phyloP scores from a whole-genome alignment of 179 eudicot genomes.

The Pouteria campechiana region DNA sequence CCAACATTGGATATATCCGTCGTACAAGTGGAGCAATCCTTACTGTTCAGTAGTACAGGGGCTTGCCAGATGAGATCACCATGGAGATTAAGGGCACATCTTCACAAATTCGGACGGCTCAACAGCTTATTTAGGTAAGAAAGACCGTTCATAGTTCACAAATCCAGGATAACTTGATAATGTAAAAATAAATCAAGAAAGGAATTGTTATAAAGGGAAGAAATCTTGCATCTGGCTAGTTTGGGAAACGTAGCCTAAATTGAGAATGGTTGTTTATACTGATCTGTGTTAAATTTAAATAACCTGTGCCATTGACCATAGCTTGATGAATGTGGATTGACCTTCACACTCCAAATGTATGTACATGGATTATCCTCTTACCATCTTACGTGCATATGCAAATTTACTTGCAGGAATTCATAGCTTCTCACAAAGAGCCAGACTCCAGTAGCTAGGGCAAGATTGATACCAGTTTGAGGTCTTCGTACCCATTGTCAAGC shows the following conservation, averaged over 20 bases:
- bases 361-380: neutral
- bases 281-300: neutral
- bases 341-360: too few relatives aligned
- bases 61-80: slow-evolving; percentile 50
- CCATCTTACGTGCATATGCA: neutral
- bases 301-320: too few relatives aligned
- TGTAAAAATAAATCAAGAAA: neutral
- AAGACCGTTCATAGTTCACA: neutral
- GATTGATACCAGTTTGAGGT: slow-evolving; percentile 24
- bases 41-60: slow-evolving; percentile 53
- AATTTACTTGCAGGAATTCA: slow-evolving; percentile 24
- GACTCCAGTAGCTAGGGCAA: slow-evolving; percentile 23
- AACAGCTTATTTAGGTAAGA: slow-evolving; percentile 58
- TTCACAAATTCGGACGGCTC: slow-evolving; percentile 51
- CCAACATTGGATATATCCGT: slow-evolving; percentile 68
- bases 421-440: slow-evolving; percentile 30
- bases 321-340: too few relatives aligned
- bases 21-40: slow-evolving; percentile 58
- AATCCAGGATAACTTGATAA: neutral
- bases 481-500: slow-evolving; percentile 25
- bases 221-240: too few relatives aligned
- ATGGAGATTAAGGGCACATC: slow-evolving; percentile 61
- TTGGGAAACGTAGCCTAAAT: too few relatives aligned
- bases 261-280: neutral
- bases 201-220: too few relatives aligned